A percentile compares a stretch with the other conserved stretches of the same genome.
Conservation (phyloP, 495 filamentous ascomycete genomes). For the Neurospora sp. region DNA sequence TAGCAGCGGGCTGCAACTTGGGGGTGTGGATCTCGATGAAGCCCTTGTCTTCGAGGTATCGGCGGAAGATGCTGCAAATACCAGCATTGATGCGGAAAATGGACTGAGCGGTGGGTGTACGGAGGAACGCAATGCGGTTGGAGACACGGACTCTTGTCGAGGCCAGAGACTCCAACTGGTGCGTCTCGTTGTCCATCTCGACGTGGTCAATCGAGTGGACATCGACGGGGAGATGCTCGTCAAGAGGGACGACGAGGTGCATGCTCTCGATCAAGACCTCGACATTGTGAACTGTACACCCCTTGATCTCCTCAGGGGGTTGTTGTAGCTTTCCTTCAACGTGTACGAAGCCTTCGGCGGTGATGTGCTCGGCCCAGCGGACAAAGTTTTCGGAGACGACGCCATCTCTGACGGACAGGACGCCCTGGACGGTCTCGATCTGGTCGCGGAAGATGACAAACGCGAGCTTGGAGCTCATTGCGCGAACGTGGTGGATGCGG, state of each 20-base stretch:
- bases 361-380: conserved; percentile 73
- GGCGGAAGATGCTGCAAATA: conserved; percentile 70
- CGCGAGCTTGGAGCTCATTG: conserved; percentile 76
- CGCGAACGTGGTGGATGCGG: conserved; percentile 73
- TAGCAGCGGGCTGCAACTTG: conserved; percentile 81
- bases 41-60: conserved; percentile 62
- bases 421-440: conserved; percentile 71
- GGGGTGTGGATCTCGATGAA: conserved; percentile 92
- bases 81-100: conserved; percentile 73
- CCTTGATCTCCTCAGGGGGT: conserved; percentile 65
- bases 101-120: conserved; percentile 75
- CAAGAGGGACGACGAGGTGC: conserved; percentile 51
- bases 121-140: conserved; percentile 77
- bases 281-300: conserved; percentile 62
- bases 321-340: conserved; percentile 67
- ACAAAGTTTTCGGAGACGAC: conserved; percentile 70
- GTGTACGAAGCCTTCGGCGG: conserved; percentile 68
- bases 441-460: conserved; percentile 83
- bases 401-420: conserved; percentile 48
- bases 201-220: conserved; percentile 38
- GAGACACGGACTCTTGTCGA: conserved; percentile 46
- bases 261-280: conserved; percentile 76
- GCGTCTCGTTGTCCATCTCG: conserved; percentile 28
- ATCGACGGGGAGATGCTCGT: conserved; percentile 64
- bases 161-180: conserved; percentile 29